A percentile compares a stretch with the other conserved stretches of the same genome.
Evolutionary conservation across 176 grass and related monocot genomes (phyloP).

Genomic region (Coix lacrymajobi): DNA sequence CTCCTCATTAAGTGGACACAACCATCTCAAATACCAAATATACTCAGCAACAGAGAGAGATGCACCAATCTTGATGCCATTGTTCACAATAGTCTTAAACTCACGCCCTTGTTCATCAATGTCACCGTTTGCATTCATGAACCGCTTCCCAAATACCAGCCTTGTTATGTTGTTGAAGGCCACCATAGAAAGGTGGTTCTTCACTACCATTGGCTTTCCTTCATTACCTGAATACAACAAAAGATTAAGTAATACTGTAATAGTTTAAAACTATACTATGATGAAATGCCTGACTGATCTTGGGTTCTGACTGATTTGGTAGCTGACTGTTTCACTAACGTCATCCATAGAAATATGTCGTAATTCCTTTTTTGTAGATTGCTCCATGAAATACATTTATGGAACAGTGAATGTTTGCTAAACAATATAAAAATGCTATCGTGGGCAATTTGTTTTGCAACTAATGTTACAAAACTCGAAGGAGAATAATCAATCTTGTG

Average conservation of each 20-base stretch:
- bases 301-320: neutral
- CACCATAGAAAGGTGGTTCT: conserved; percentile 55
- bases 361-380: neutral
- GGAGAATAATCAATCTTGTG: neutral
- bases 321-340: neutral
- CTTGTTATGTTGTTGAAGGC: conserved; percentile 92
- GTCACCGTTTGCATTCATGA: conserved; percentile 54
- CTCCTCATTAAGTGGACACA: conserved; percentile 75
- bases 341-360: neutral
- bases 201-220: conserved; percentile 43
- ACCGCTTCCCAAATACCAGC: conserved; percentile 75
- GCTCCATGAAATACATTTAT: neutral
- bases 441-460: neutral
- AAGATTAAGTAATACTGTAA: neutral
- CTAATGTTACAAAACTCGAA: neutral
- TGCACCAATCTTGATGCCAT: conserved; percentile 67
- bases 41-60: conserved; percentile 73
- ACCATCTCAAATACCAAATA: conserved; percentile 69
- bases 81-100: conserved; percentile 71
- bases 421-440: neutral
- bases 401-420: neutral
- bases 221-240: conserved; percentile 39
- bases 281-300: neutral
- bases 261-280: neutral
- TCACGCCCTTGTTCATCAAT: conserved; percentile 61